These are phyloP conservation scores for Oidium heveae DNA, from an alignment of 2,329 filamentous ascomycete species.

Conservation along the genomic window DNA sequence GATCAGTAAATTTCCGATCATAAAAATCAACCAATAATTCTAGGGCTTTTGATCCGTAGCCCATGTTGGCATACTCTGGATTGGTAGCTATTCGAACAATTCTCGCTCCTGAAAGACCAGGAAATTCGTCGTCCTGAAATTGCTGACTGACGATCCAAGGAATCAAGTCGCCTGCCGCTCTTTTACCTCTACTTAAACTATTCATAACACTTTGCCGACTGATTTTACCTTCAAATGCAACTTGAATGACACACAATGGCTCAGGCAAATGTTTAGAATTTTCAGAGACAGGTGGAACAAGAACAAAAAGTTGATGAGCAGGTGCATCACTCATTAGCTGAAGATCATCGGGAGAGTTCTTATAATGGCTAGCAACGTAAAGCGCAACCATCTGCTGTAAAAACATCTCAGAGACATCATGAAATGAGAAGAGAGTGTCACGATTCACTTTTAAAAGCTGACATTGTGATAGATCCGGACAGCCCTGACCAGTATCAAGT, in stretches of 20 bases:
- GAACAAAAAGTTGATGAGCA: conserved; percentile 83
- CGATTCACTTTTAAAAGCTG: conserved; percentile 86
- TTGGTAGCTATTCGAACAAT: conserved; percentile 90
- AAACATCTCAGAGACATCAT: conserved; percentile 90
- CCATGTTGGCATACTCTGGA: conserved; percentile 77
- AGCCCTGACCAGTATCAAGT: conserved; percentile 25
- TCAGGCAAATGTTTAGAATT: conserved; percentile 61
- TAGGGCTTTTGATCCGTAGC: conserved; percentile 75
- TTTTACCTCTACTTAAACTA: conserved; percentile 65
- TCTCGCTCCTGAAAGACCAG: conserved; percentile 71
- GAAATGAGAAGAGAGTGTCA: conserved; percentile 93
- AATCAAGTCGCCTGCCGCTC: conserved; percentile 79
- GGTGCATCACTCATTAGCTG: conserved; percentile 96
- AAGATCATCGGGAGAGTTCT: conserved; percentile 94
- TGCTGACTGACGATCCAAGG: conserved; percentile 96
- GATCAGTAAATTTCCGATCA: conserved; percentile 67
- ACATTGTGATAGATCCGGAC: conserved; percentile 74
- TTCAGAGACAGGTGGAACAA: conserved; percentile 65
- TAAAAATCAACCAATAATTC: conserved; percentile 80
- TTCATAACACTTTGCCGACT: conserved; percentile 81
- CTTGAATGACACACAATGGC: conserved; percentile 81
- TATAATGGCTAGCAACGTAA: conserved; percentile 93
- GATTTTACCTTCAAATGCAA: conserved; percentile 84
- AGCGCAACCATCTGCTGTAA: conserved; percentile 94
- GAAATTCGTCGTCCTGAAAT: conserved; percentile 94